Base-by-base conservation (phyloP, 164 flowering plant genomes). In the Platanus orientalis region DNA sequence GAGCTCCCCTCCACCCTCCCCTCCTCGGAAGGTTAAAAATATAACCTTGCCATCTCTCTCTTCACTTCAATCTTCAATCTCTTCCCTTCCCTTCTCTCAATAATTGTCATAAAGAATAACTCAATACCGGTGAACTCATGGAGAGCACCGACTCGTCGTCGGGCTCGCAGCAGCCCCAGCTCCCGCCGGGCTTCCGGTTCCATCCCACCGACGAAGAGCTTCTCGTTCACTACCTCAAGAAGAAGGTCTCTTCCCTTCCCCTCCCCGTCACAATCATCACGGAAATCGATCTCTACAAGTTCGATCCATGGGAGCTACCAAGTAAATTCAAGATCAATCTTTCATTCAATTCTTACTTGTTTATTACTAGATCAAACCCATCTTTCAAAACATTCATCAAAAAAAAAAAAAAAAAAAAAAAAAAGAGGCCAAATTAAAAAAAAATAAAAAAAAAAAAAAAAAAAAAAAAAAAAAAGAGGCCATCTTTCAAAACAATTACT, bases 231-330 rank as follows among this genome's bases (percentile, higher is more conserved):
- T 89, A 89, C 74, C 83, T 89, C 5, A 84, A 85, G 72, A 84
- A 77, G 67, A 87, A 89, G 58, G 83, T 82, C 6, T 13, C 77
- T 11, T 78, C 91, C 0, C 66, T 70, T 24, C 93, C 93, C n/a
- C 79, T 89, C 13, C 93, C 96, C 0, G 84, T 89, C 17, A 66
- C 89, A 14, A 85, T 89, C 50, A 87, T 89, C 53, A 88, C 96
- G 0, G 93, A 89, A 44, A 75, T 89, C 29, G 90, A 89, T 71
- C 83, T 87, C 53, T 88, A 86, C 74, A 88, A 88, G 69, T 86
- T 83, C 61, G 96, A 89, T 70, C 96, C 94, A 19, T 89, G 96
- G 96, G 96, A 89, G 66, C 79, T 89, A 23, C 96, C 96, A 19
- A 88, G 96, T 89, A 77, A 39, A 3, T 26, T 58, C 44, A n/a